phyloP scores from a whole-genome alignment of 768 basidiomycete species.

The Coprinopsis sp. region DNA sequence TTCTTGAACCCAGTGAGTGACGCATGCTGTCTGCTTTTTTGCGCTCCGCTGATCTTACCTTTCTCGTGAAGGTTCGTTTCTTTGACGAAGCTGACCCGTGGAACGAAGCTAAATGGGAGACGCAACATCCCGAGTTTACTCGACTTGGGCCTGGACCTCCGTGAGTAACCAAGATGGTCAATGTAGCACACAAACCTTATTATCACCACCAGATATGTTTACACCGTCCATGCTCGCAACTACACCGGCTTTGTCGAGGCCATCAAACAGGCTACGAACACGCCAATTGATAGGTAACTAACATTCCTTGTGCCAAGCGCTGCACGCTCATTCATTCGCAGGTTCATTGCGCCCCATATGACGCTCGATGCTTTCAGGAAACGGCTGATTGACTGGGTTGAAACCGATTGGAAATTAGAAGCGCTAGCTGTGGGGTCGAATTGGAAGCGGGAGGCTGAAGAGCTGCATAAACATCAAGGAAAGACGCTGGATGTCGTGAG shows the following conservation, averaged over 20 bases:
- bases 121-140: constrained; percentile 27
- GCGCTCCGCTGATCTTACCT: not conserved
- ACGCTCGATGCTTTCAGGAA: constrained; percentile 21
- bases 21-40: not conserved
- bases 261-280: constrained; percentile 19
- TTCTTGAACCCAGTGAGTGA: constrained; percentile 32
- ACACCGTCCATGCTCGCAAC: constrained; percentile 25
- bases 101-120: constrained; percentile 22
- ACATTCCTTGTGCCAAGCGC: not conserved
- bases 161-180: constrained; percentile 12
- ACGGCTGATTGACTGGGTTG: constrained; percentile 22
- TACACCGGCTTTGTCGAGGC: constrained; percentile 25
- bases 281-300: constrained; percentile 26
- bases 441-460: not conserved
- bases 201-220: constrained; percentile 22
- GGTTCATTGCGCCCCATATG: constrained; percentile 29
- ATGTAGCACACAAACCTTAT: not conserved
- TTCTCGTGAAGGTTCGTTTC: constrained; percentile 16
- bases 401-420: constrained; percentile 25
- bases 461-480: not conserved
- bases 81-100: constrained; percentile 24
- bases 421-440: constrained; percentile 18
- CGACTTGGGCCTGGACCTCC: constrained; percentile 27
- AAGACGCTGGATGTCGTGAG: not conserved
- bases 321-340: not conserved